Conservation (phyloP, 371 early-diverging fungal species). For the Modicella reniformis region DNA sequence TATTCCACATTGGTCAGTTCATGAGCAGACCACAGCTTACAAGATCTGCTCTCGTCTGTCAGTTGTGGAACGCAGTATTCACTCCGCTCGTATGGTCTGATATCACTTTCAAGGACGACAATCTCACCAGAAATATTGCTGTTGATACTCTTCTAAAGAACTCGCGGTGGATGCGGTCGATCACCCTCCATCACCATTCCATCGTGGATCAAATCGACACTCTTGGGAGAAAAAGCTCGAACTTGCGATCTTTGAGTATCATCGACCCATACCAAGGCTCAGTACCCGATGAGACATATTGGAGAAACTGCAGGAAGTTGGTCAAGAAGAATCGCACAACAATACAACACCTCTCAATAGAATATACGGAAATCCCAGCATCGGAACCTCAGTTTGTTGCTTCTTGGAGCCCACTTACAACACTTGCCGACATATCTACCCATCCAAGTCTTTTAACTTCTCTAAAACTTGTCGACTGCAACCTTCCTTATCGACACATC, state of each 20-base stretch:
- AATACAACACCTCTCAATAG: neutral
- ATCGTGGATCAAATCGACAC: no score
- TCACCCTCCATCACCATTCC: no score
- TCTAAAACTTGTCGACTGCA: neutral
- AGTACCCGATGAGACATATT: neutral
- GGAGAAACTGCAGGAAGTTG: neutral
- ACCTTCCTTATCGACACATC: neutral
- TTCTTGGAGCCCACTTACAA: constrained; percentile 5
- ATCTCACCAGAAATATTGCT: no score
- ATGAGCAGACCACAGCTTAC: neutral
- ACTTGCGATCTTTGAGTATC: no score
- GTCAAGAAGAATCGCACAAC: constrained; percentile 1
- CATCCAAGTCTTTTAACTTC: neutral
- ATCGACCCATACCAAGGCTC: no score
- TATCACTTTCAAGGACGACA: neutral
- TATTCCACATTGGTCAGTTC: neutral
- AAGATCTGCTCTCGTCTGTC: neutral
- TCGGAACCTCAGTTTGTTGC: neutral
- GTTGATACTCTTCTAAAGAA: no score
- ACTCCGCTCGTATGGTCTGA: neutral
- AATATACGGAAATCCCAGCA: neutral
- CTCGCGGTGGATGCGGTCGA: no score
- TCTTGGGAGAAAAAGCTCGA: no score
- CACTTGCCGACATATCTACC: no score
- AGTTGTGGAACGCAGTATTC: constrained; percentile 3